These are phyloP conservation scores for Clarireedia paspali DNA, from an alignment of 2,329 filamentous ascomycete species.

Conservation along the genomic window DNA sequence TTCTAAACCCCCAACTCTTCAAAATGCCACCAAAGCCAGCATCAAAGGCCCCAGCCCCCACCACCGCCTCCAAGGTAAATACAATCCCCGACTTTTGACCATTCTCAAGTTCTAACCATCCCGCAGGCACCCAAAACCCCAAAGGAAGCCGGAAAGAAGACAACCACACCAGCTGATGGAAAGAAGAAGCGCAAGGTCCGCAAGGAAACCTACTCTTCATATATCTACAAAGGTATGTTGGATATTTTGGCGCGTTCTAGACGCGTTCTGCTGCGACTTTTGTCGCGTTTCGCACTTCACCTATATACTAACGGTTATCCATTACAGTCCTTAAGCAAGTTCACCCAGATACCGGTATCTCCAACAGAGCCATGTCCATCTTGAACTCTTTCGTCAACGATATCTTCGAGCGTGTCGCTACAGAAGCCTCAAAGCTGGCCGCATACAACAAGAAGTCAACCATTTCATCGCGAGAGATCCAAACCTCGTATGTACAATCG, in stretches of 20 bases:
- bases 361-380: conserved; percentile 99
- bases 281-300: conserved; percentile 1
- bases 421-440: conserved; percentile 96
- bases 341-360: conserved; percentile 99
- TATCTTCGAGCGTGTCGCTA: conserved; percentile 98
- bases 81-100: conserved; percentile 30
- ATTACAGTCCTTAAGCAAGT: conserved; percentile 96
- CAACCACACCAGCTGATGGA: conserved; percentile 70
- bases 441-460: conserved; percentile 99
- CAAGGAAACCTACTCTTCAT: conserved; percentile 99
- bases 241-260: conserved; percentile 15
- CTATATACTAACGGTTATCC: conserved; percentile 20
- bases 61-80: conserved; percentile 42
- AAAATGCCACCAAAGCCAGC: conserved; percentile 92
- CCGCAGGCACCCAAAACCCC: conserved; percentile 68
- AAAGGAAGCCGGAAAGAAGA: conserved; percentile 98
- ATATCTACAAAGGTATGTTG: conserved; percentile 96
- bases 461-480: conserved; percentile 98
- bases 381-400: conserved; percentile 99
- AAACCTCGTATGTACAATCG: conserved; percentile 65
- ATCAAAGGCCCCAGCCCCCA: conserved; percentile 94
- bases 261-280: background rate
- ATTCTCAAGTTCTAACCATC: background rate
- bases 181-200: conserved; percentile 99
- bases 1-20: conserved; percentile 18